phyloP scores from a whole-genome alignment of 352 stramenopile genomes.

The Phytopythium montanum region DNA sequence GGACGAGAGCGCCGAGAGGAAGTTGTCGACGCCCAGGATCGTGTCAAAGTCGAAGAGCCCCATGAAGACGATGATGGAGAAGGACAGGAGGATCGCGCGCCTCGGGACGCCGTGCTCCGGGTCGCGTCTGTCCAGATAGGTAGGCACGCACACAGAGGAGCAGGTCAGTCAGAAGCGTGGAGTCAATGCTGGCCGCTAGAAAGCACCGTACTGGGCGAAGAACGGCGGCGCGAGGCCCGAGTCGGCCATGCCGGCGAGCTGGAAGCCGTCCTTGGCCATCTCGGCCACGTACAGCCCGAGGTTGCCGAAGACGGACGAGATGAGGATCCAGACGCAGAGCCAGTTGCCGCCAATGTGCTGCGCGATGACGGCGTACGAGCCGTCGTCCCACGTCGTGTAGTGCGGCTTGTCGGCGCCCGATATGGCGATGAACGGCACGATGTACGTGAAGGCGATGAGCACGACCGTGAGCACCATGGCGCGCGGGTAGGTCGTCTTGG shows the following conservation, averaged over 20 bases:
- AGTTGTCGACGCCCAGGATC: conserved; percentile 92
- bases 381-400: conserved; percentile 89
- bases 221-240: conserved; percentile 83
- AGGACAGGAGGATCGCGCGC: conserved; percentile 81
- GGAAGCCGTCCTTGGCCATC: conserved; percentile 93
- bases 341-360: conserved; percentile 78
- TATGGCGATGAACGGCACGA: conserved; percentile 88
- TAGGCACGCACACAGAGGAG: conserved; percentile 4
- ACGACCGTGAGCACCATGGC: conserved; percentile 86
- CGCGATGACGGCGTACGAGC: conserved; percentile 88
- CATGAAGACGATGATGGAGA: conserved; percentile 85
- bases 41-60: conserved; percentile 86
- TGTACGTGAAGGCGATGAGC: conserved; percentile 85
- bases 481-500: conserved; percentile 73
- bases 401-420: conserved; percentile 80
- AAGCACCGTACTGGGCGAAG: conserved; percentile 76
- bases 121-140: conserved; percentile 27
- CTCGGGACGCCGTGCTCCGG: conserved; percentile 50
- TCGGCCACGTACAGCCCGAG: conserved; percentile 94
- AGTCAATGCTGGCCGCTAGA: no score
- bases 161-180: no score
- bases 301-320: conserved; percentile 88
- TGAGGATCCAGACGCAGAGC: conserved; percentile 89
- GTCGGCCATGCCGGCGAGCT: conserved; percentile 86
- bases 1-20: conserved; percentile 88